phyloP scores from a whole-genome alignment of 345 rosid species.

The Diplotaxis tenuifolia region DNA sequence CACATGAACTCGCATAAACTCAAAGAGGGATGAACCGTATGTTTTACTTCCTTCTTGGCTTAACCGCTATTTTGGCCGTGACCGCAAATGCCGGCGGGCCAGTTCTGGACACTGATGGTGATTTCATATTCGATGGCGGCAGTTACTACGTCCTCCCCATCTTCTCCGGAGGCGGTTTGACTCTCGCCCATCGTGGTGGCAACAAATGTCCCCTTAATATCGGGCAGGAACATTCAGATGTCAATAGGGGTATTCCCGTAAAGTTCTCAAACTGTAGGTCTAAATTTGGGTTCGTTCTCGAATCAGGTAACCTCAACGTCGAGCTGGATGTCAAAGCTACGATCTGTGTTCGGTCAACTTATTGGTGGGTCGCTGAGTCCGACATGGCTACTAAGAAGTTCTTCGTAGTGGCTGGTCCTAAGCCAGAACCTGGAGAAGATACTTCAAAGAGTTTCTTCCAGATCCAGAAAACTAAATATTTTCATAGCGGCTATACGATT shows the following conservation, averaged over 20 bases:
- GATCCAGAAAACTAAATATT: slow-evolving; percentile 35
- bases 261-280: too few species aligned
- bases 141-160: slow-evolving; percentile 14
- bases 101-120: not conserved
- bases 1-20: not conserved
- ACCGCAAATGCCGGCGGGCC: not conserved
- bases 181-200: not conserved
- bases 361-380: too few species aligned
- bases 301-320: not conserved
- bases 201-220: not conserved
- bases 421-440: slow-evolving; percentile 33
- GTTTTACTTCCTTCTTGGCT: not conserved
- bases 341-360: too few species aligned
- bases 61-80: not conserved
- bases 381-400: not conserved
- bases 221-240: not conserved
- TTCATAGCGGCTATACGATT: slow-evolving; percentile 42
- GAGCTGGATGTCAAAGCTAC: too few species aligned
- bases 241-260: too few species aligned
- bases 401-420: slow-evolving; percentile 42
- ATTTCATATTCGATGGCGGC: not conserved
- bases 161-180: slow-evolving; percentile 6
- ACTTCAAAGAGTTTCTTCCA: slow-evolving; percentile 41
- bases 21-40: slow-evolving; percentile 1
- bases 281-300: too few species aligned